phyloP scores from a whole-genome alignment of 306 rosid species.

The Alnus rubra region DNA sequence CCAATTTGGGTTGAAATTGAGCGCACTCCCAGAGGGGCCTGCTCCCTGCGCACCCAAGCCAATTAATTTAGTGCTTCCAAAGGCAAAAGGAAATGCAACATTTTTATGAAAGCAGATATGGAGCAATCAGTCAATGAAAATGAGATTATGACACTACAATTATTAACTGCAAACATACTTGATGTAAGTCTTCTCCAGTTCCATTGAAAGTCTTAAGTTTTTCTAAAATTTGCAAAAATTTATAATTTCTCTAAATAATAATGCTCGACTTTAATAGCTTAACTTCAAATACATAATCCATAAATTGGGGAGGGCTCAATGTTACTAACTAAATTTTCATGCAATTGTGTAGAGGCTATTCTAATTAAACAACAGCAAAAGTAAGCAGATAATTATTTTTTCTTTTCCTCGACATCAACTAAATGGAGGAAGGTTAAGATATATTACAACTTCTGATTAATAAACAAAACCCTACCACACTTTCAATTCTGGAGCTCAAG shows the following conservation, averaged over 20 bases:
- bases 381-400: too few relatives aligned
- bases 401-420: too few relatives aligned
- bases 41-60: constrained; percentile 57
- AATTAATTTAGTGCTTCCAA: constrained; percentile 11
- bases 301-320: not conserved
- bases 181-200: not conserved
- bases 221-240: not conserved
- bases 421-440: too few relatives aligned
- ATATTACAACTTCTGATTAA: too few relatives aligned
- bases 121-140: not conserved
- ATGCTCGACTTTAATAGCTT: not conserved
- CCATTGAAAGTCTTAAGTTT: not conserved
- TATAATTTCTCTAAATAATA: not conserved
- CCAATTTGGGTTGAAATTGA: constrained; percentile 93
- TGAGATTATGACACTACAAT: not conserved
- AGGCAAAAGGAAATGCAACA: not conserved
- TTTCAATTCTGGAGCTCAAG: too few relatives aligned
- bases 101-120: not conserved
- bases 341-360: not conserved
- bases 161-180: not conserved
- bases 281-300: not conserved
- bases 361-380: not conserved
- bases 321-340: not conserved
- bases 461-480: too few relatives aligned
- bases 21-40: constrained; percentile 66